These are phyloP conservation scores for Chlorokybus atmophyticus DNA, from an alignment of 139 green algal genomes.

Conservation along the genomic window DNA sequence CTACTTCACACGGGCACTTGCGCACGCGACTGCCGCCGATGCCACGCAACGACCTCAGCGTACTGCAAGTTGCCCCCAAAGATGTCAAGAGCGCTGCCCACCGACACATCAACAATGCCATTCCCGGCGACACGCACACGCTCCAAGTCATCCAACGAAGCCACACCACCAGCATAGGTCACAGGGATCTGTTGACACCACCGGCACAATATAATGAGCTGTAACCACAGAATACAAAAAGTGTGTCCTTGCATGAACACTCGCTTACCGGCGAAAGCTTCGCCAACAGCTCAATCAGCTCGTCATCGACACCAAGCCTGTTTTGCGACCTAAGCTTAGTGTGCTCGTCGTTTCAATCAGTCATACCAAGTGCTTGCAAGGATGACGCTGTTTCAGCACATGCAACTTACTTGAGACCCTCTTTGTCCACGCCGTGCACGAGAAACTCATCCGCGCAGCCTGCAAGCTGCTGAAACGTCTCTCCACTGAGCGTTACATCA, in stretches of 20 bases:
- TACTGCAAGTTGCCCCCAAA: slow-evolving; percentile 87
- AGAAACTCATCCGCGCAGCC: slow-evolving; percentile 84
- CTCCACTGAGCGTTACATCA: slow-evolving; percentile 32
- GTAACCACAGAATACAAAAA: too few relatives aligned
- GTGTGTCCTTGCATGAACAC: too few relatives aligned
- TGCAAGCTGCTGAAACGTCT: slow-evolving; percentile 51
- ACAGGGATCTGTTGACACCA: slow-evolving; percentile 40
- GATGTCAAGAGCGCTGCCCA: slow-evolving; percentile 91
- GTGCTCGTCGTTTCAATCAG: too few relatives aligned
- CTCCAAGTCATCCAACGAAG: slow-evolving; percentile 31
- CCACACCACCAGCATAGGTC: slow-evolving; percentile 88
- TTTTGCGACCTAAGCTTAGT: too few relatives aligned
- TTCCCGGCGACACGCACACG: slow-evolving; percentile 21
- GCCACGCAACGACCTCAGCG: slow-evolving; percentile 79
- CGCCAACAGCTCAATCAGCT: too few relatives aligned
- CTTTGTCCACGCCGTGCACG: slow-evolving; percentile 93
- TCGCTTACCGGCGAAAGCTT: too few relatives aligned
- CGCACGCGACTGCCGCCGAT: slow-evolving; percentile 54
- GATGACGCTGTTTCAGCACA: too few relatives aligned
- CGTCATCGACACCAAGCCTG: too few relatives aligned
- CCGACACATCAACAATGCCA: slow-evolving; percentile 83
- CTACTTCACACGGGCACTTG: too few relatives aligned
- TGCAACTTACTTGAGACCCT: slow-evolving; percentile 70
- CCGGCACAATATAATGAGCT: too few relatives aligned
- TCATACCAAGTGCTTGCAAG: too few relatives aligned